These are phyloP conservation scores for Phaeomoniella chlamydospora DNA, from an alignment of 2,329 filamentous ascomycete genomes.

Conservation along the genomic window DNA sequence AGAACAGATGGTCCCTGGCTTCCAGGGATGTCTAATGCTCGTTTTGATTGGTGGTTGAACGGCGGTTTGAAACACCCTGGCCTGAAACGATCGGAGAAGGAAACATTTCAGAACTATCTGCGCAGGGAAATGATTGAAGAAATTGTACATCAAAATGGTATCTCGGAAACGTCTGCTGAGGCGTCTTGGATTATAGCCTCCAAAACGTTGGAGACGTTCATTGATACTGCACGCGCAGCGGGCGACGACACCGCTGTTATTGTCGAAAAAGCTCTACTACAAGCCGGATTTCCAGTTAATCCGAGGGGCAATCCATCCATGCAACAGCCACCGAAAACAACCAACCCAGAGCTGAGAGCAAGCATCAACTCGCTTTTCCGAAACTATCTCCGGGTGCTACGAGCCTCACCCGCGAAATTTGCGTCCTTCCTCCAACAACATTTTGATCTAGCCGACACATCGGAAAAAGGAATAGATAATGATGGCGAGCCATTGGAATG, in stretches of 20 bases:
- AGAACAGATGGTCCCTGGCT: slow-evolving; percentile 46
- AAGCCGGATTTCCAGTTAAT: too few relatives aligned
- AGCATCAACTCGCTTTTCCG: not conserved
- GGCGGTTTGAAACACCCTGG: not conserved
- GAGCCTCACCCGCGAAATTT: not conserved
- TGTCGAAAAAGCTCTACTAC: too few relatives aligned
- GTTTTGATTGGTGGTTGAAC: slow-evolving; percentile 28
- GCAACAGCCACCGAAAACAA: too few relatives aligned
- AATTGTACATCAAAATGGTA: too few relatives aligned
- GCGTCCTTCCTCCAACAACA: not conserved
- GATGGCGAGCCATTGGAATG: not conserved
- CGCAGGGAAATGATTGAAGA: not conserved
- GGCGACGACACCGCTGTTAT: too few relatives aligned
- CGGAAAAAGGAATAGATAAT: not conserved
- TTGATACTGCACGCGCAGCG: too few relatives aligned
- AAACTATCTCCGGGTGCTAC: slow-evolving; percentile 19
- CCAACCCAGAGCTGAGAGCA: not conserved
- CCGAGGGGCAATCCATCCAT: too few relatives aligned
- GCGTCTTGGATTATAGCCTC: too few relatives aligned
- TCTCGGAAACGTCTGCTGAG: too few relatives aligned
- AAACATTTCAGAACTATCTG: not conserved
- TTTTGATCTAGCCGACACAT: not conserved
- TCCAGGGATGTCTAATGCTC: slow-evolving; percentile 37
- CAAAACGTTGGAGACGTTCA: too few relatives aligned
- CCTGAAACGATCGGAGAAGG: not conserved